Evolutionary conservation across 176 grass and related monocot genomes (phyloP).

Genomic region (Alloteropsis semialata): DNA sequence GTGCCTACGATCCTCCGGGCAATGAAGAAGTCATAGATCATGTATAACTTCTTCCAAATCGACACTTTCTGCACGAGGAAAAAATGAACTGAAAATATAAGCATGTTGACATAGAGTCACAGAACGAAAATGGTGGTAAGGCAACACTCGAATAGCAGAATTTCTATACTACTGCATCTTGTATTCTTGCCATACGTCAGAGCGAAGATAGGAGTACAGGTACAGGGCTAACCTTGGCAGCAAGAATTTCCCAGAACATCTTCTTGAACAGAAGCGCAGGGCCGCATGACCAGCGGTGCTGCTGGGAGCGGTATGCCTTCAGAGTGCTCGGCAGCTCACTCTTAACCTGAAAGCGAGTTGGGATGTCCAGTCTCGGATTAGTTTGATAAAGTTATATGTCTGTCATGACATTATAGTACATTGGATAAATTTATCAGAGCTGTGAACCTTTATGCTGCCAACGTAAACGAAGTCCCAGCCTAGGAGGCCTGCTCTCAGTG

Average conservation of each 20-base stretch:
- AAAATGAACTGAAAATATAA: not conserved
- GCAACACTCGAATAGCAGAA: not conserved
- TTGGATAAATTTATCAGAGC: not conserved
- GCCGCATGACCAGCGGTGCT: slow-evolving; percentile 91
- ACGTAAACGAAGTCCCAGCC: slow-evolving; percentile 83
- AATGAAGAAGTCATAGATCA: slow-evolving; percentile 65
- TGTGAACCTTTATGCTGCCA: slow-evolving; percentile 49
- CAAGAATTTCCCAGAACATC: slow-evolving; percentile 58
- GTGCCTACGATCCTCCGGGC: slow-evolving; percentile 46
- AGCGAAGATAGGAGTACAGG: too few species aligned
- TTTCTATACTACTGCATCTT: not conserved
- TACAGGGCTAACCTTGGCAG: slow-evolving; percentile 42
- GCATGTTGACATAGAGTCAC: not conserved
- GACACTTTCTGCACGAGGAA: slow-evolving; percentile 45
- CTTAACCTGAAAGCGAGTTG: slow-evolving; percentile 51
- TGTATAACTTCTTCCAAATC: slow-evolving; percentile 58
- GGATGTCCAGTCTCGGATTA: not conserved
- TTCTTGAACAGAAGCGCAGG: slow-evolving; percentile 72
- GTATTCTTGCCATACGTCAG: not conserved
- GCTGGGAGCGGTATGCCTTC: slow-evolving; percentile 76
- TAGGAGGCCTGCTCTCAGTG: slow-evolving; percentile 54
- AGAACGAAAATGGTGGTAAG: too few species aligned
- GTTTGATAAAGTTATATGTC: not conserved
- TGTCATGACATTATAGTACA: not conserved
- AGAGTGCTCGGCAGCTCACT: slow-evolving; percentile 71